Evolutionary conservation across 1,284 basidiomycete species (phyloP).

Genomic region (Ganoderma leucocontextum): DNA sequence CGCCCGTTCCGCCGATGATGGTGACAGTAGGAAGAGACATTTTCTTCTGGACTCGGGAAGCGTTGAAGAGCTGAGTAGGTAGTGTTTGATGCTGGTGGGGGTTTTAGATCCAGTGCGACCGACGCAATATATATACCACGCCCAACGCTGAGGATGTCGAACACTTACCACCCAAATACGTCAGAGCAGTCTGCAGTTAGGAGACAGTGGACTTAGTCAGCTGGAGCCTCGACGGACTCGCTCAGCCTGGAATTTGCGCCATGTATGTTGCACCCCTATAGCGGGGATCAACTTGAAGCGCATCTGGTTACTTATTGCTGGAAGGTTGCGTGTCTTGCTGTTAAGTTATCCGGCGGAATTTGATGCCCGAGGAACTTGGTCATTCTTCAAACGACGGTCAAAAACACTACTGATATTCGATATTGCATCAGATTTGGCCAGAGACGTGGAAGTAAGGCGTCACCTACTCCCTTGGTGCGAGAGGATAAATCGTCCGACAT

Average conservation of each 20-base stretch:
- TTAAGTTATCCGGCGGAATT: not conserved
- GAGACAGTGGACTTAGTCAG: not conserved
- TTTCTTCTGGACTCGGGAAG: not conserved
- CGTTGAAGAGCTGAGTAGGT: not conserved
- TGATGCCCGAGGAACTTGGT: not conserved
- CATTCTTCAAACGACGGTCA: not conserved
- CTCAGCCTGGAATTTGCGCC: not conserved
- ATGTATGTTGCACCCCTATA: not conserved
- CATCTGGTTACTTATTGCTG: not conserved
- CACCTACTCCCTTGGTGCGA: not conserved
- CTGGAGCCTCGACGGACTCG: not conserved
- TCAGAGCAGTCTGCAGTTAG: not conserved
- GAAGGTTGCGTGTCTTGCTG: not conserved
- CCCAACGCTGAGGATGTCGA: not conserved
- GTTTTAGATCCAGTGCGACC: not conserved
- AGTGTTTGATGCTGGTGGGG: not conserved
- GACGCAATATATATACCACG: not conserved
- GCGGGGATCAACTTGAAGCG: too few relatives aligned
- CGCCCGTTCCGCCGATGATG: slow-evolving; percentile 40
- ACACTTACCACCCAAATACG: not conserved
- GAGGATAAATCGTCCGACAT: too few relatives aligned
- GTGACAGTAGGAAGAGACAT: slow-evolving; percentile 27
- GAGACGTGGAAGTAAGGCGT: not conserved
- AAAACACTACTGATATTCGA: not conserved
- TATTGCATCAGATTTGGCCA: not conserved